Base-by-base conservation (phyloP, 192 early-diverging fungal genomes). In the Backusella tuberculispora region DNA sequence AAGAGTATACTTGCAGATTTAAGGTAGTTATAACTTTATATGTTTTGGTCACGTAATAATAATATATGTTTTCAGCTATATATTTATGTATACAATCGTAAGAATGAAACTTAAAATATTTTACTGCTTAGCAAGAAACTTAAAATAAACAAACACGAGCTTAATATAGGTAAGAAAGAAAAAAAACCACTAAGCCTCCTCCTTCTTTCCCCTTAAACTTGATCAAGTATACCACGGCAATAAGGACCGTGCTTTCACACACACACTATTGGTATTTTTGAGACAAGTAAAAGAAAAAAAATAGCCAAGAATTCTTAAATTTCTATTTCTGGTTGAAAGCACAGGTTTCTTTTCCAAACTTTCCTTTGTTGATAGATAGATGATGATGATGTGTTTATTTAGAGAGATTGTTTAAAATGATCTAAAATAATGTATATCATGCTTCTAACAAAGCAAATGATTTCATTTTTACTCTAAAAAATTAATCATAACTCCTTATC, bases 251-350 rank as follows among this genome's bases (percentile, higher is more conserved):
- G 53, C 53, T 60, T 60, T 21, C 9, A 19, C 6, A 34, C 29
- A 34, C 29, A 34, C 29, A 34, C 7, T 19, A 9, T 53, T 19
- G n/a, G 17, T 15, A 7, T n/a, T 50, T 56, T 21, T 9, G 19
- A 60, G 21, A n/a, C 10, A 60, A 34, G 29, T 34, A 34, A 2
- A 34, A 34, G 53, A 56, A 24, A n/a, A 56, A 24, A 56, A 56
- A 56, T 56, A 56, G 24, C 3, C 24, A 26, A 60, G 53, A 60
- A 60, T 60, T 60, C 53, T 60, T 26, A 4, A 60, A 26, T 60
- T 60, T 60, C 53, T 60, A 60, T 60, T 60, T 10, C 17, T 60
- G 53, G 53, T 26, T 60, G 24, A 24, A 56, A 56, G 12, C 53
- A 24, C 3, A 24, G 10, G 13, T 21, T 19, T 12, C 8, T 60